phyloP scores from a whole-genome alignment of 345 rosid species.

The Populus nigra region DNA sequence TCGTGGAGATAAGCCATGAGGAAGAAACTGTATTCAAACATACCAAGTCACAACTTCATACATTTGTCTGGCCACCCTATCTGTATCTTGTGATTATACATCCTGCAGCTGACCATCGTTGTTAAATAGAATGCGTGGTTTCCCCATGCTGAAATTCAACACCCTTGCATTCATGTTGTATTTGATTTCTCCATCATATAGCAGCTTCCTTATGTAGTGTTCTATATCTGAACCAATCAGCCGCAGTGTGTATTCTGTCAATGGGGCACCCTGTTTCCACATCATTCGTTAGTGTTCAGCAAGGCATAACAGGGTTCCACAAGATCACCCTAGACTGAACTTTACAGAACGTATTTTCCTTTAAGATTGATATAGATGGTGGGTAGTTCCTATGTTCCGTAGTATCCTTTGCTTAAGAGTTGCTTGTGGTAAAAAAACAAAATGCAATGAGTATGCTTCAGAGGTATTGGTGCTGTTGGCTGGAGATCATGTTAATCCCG shows the following conservation, averaged over 20 bases:
- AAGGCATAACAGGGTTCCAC: not conserved
- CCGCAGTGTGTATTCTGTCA: constrained; percentile 86
- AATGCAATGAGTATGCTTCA: not conserved
- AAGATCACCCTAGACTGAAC: not conserved
- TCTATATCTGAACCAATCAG: constrained; percentile 87
- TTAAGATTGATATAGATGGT: not conserved
- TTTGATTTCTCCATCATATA: constrained; percentile 80
- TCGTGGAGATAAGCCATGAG: not conserved
- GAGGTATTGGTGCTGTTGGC: not conserved
- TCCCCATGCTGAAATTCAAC: constrained; percentile 75
- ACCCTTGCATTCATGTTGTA: constrained; percentile 50
- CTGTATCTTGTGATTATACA: constrained; percentile 3
- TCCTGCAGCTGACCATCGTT: constrained; percentile 16
- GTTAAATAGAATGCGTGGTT: constrained; percentile 17
- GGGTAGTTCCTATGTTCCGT: not conserved
- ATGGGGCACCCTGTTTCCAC: constrained; percentile 70
- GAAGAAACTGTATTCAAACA: not conserved
- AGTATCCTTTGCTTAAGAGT: not conserved
- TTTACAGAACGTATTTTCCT: not conserved
- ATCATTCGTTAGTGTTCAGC: not conserved
- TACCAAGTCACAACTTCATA: not conserved
- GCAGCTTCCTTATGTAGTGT: constrained; percentile 84
- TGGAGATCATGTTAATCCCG: not conserved
- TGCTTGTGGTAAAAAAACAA: not conserved
- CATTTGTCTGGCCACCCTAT: not conserved